Evolutionary conservation across 169 alveolate species (phyloP).

Genomic region (Plasmodium cynomolgi): DNA sequence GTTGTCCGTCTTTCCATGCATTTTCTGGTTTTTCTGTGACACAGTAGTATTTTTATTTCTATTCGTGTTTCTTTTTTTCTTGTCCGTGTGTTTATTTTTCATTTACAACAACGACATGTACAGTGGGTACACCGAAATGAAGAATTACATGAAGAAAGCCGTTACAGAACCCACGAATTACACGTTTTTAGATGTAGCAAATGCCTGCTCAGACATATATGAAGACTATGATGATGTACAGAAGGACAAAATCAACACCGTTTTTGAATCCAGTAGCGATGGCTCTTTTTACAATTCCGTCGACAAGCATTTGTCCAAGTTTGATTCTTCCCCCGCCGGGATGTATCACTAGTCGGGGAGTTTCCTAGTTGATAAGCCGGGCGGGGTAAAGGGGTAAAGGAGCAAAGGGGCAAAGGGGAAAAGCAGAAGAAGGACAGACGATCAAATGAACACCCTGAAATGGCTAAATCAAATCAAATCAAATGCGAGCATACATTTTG

Average conservation of each 20-base stretch:
- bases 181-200: conserved; percentile 60
- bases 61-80: conserved; percentile 30
- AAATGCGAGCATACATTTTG: neutral
- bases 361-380: neutral
- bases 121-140: conserved; percentile 49
- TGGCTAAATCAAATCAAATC: neutral
- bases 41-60: conserved; percentile 65
- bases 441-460: neutral
- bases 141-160: conserved; percentile 69
- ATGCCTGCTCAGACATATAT: conserved; percentile 38
- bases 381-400: neutral
- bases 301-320: conserved; percentile 26
- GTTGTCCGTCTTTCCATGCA: conserved; percentile 43
- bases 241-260: neutral
- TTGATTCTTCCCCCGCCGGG: conserved; percentile 70
- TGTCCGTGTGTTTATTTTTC: conserved; percentile 45
- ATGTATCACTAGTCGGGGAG: conserved; percentile 13
- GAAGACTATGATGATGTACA: conserved; percentile 33
- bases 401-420: neutral
- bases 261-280: conserved; percentile 59
- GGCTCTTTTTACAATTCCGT: conserved; percentile 41
- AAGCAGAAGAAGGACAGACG: neutral
- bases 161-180: conserved; percentile 58
- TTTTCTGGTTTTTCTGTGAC: conserved; percentile 71
- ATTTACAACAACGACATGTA: conserved; percentile 45